Percentiles rank a stretch among this genome's conserved stretches.
Evolutionary conservation across 495 filamentous ascomycete species (phyloP).

Genomic region (Penicillium samsonianum): DNA sequence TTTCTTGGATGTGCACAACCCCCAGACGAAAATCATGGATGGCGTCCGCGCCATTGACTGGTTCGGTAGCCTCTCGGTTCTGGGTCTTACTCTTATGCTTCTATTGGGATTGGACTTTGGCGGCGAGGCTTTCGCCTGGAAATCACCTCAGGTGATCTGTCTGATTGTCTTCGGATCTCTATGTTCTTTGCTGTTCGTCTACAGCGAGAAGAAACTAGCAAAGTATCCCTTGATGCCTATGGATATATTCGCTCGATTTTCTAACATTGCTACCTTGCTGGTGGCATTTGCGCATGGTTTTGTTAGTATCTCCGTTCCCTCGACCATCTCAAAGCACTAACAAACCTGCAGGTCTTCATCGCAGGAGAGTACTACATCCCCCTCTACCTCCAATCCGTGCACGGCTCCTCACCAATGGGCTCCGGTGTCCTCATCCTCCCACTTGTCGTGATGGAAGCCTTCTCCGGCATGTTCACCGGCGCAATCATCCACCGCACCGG

Average conservation of each 20-base stretch:
- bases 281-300: slow-evolving; percentile 56
- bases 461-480: slow-evolving; percentile 50
- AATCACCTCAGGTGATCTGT: slow-evolving; percentile 72
- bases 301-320: slow-evolving; percentile 33
- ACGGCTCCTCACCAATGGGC: slow-evolving; percentile 49
- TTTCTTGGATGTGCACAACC: slow-evolving; percentile 62
- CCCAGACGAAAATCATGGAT: slow-evolving; percentile 53
- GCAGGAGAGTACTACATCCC: slow-evolving; percentile 60
- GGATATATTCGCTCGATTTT: slow-evolving; percentile 57
- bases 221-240: slow-evolving; percentile 78
- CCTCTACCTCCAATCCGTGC: slow-evolving; percentile 58
- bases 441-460: slow-evolving; percentile 51
- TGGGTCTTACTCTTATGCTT: slow-evolving; percentile 74
- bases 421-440: slow-evolving; percentile 57
- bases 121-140: slow-evolving; percentile 71
- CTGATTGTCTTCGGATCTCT: slow-evolving; percentile 71
- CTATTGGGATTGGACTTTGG: slow-evolving; percentile 77
- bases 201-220: slow-evolving; percentile 70
- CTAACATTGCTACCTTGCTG: slow-evolving; percentile 59
- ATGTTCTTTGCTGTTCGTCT: slow-evolving; percentile 62
- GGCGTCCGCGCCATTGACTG: slow-evolving; percentile 80
- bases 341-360: slow-evolving; percentile 44
- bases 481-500: slow-evolving; percentile 61
- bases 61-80: slow-evolving; percentile 67
- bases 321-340: neutral